Percentiles rank a stretch among this genome's conserved stretches.
Evolutionary conservation across 2,329 filamentous ascomycete genomes (phyloP).

Genomic region (Calonectria honghensis): DNA sequence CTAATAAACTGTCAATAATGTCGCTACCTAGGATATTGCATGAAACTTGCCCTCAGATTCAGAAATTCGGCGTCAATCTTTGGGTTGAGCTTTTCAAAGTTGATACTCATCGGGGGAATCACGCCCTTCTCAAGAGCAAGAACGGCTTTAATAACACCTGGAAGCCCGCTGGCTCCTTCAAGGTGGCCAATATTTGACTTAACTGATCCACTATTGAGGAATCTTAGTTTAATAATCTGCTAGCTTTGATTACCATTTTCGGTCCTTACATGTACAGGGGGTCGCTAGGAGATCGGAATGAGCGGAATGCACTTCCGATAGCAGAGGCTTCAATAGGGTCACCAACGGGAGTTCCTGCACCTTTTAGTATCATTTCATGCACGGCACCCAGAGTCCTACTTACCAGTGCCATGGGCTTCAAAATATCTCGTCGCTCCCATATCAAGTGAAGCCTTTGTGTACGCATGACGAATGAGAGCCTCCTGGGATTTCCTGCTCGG

Average conservation of each 20-base stretch:
- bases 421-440: conserved; percentile 54
- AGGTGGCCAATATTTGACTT: conserved; percentile 55
- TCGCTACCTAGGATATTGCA: neutral
- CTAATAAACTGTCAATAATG: neutral
- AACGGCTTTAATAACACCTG: conserved; percentile 39
- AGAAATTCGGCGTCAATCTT: conserved; percentile 23
- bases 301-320: neutral
- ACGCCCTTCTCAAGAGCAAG: conserved; percentile 39
- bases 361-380: neutral
- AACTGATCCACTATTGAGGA: conserved; percentile 42
- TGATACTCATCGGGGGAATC: conserved; percentile 41
- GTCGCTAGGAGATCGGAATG: neutral
- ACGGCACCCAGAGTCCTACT: neutral
- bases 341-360: neutral
- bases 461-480: conserved; percentile 55
- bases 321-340: neutral
- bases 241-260: fast-evolving
- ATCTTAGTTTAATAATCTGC: neutral
- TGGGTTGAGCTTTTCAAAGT: conserved; percentile 38
- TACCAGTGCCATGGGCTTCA: conserved; percentile 56
- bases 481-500: conserved; percentile 43
- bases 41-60: neutral
- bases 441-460: conserved; percentile 52
- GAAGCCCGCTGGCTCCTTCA: conserved; percentile 44
- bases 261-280: neutral